A percentile compares a stretch with the other conserved stretches of the same genome.
Evolutionary conservation across 78 protist species (phyloP).

Genomic region (Paulinella micropora): DNA sequence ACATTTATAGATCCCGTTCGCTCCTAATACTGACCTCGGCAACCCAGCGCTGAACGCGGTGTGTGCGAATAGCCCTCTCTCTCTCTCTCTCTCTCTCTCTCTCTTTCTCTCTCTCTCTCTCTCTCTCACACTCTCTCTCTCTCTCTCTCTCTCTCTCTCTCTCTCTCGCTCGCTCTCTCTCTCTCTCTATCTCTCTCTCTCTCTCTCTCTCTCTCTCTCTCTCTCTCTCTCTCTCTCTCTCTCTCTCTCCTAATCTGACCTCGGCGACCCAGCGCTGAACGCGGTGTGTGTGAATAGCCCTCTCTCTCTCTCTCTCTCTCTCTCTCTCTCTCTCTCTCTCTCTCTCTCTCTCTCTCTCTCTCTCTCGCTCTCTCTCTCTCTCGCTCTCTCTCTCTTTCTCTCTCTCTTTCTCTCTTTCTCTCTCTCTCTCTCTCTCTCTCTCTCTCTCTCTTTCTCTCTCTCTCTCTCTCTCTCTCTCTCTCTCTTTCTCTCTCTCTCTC

Average conservation of each 20-base stretch:
- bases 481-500: neutral
- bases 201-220: neutral
- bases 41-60: too few relatives aligned
- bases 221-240: neutral
- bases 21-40: neutral
- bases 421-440: neutral
- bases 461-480: neutral
- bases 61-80: too few relatives aligned
- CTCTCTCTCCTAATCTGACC: too few relatives aligned
- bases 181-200: too few relatives aligned
- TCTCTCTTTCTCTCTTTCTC: neutral
- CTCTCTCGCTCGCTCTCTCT: too few relatives aligned
- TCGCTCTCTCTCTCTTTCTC: too few relatives aligned
- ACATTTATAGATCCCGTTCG: too few relatives aligned
- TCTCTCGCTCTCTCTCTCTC: too few relatives aligned
- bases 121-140: neutral
- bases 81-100: neutral
- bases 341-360: too few relatives aligned
- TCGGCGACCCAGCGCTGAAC: too few relatives aligned
- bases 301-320: neutral
- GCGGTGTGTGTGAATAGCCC: too few relatives aligned
- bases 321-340: neutral
- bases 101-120: neutral
- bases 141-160: neutral
- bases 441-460: neutral